Conservation (phyloP, 1,284 basidiomycete genomes). For the Sparassis latifolia region DNA sequence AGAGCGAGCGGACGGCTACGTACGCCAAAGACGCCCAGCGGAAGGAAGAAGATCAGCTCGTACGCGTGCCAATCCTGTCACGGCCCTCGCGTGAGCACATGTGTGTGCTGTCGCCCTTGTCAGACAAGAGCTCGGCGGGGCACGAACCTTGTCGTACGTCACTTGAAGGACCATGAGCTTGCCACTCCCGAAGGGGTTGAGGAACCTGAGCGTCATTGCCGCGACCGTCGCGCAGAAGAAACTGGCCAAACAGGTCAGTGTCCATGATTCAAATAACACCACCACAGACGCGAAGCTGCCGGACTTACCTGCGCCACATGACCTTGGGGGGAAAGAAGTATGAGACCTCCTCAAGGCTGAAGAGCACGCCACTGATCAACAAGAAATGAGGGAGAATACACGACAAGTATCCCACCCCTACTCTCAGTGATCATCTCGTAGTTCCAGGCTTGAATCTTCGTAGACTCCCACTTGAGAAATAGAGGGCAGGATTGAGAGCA, state of each 20-base stretch:
- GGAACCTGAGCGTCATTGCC: slow-evolving; percentile 79
- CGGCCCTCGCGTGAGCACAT: no score
- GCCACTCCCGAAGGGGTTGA: slow-evolving; percentile 89
- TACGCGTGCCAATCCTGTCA: slow-evolving; percentile 84
- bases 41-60: slow-evolving; percentile 77
- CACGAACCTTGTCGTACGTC: slow-evolving; percentile 74
- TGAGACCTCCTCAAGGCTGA: slow-evolving; percentile 91
- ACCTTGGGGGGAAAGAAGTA: slow-evolving; percentile 95
- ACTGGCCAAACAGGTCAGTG: slow-evolving; percentile 37
- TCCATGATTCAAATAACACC: background rate
- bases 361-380: slow-evolving; percentile 88
- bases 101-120: no score
- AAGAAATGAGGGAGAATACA: no score
- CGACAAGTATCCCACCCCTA: no score
- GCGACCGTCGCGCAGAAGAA: slow-evolving; percentile 97
- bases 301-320: slow-evolving; percentile 83
- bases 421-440: no score
- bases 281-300: background rate
- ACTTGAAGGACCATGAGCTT: slow-evolving; percentile 87
- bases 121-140: no score
- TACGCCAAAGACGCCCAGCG: slow-evolving; percentile 85
- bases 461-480: no score
- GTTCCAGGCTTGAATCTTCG: no score
- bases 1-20: slow-evolving; percentile 13
- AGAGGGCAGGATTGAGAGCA: no score